These are phyloP conservation scores for Xylariaceae sp. DNA, from an alignment of 2,329 filamentous ascomycete species.

Conservation along the genomic window DNA sequence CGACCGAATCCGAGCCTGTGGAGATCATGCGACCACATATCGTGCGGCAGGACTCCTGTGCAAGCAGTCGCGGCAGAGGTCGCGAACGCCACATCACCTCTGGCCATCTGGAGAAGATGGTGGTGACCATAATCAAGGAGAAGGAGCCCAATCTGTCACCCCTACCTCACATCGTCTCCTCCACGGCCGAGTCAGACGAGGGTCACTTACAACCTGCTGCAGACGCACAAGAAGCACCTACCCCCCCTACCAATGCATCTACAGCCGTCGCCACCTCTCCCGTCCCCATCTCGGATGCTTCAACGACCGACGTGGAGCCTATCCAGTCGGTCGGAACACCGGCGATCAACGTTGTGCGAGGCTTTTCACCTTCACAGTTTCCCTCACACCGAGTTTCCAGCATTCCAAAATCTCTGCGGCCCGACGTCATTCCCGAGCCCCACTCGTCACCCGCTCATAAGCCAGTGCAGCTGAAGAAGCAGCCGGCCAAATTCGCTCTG, in stretches of 20 bases:
- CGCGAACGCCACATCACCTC: conserved; percentile 88
- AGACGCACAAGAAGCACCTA: conserved; percentile 51
- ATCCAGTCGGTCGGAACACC: conserved; percentile 24
- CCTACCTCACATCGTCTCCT: conserved; percentile 40
- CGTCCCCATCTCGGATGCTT: conserved; percentile 13
- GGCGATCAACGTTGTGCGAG: conserved; percentile 62
- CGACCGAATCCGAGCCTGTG: conserved; percentile 47
- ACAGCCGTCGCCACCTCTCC: conserved; percentile 21
- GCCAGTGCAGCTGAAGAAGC: conserved; percentile 62
- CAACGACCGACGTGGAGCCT: conserved; percentile 40
- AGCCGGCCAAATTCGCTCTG: conserved; percentile 59
- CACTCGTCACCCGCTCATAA: conserved; percentile 54
- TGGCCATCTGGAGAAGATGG: conserved; percentile 87
- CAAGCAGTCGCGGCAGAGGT: conserved; percentile 64
- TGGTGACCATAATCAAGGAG: conserved; percentile 86
- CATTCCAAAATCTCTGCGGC: conserved; percentile 44
- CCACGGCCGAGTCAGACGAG: conserved; percentile 39
- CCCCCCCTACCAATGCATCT: conserved; percentile 29
- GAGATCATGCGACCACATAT: conserved; percentile 63
- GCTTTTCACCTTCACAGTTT: conserved; percentile 72
- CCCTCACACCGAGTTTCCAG: conserved; percentile 39
- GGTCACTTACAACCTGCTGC: conserved; percentile 37
- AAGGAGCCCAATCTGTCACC: conserved; percentile 60
- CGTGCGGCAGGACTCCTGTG: conserved; percentile 64
- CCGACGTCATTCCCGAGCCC: conserved; percentile 58